These are phyloP conservation scores for Alternaria postmessia DNA, from an alignment of 2,329 filamentous ascomycete genomes.

Conservation along the genomic window DNA sequence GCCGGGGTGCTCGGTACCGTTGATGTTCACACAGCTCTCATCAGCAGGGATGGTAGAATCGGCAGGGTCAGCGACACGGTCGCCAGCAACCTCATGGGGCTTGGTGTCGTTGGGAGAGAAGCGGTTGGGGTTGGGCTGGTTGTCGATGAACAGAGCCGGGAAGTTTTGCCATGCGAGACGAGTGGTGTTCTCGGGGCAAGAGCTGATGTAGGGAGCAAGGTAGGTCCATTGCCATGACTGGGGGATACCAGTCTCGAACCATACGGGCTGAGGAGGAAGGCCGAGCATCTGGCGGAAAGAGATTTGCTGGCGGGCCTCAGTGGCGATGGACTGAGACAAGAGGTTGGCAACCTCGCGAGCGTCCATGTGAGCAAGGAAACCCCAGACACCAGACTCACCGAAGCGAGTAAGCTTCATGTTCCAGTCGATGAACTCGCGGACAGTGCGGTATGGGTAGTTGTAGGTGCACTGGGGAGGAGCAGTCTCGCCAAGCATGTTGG, in stretches of 20 bases:
- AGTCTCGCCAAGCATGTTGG: slow-evolving; percentile 77
- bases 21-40: slow-evolving; percentile 67
- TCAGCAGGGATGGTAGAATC: slow-evolving; percentile 56
- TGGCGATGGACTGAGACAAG: slow-evolving; percentile 77
- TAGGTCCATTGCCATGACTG: slow-evolving; percentile 88
- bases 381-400: slow-evolving; percentile 81
- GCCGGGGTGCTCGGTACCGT: slow-evolving; percentile 60
- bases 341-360: slow-evolving; percentile 77
- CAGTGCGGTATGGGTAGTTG: slow-evolving; percentile 78
- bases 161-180: slow-evolving; percentile 87
- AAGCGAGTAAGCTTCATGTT: slow-evolving; percentile 84
- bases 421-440: slow-evolving; percentile 83
- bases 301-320: slow-evolving; percentile 83
- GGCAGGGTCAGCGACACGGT: slow-evolving; percentile 64
- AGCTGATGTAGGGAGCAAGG: slow-evolving; percentile 80
- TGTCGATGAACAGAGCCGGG: slow-evolving; percentile 73
- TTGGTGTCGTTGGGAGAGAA: slow-evolving; percentile 68
- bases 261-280: slow-evolving; percentile 81
- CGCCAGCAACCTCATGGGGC: slow-evolving; percentile 70
- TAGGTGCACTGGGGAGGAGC: slow-evolving; percentile 80
- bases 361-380: slow-evolving; percentile 80
- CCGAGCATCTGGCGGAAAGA: slow-evolving; percentile 85
- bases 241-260: slow-evolving; percentile 81
- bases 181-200: slow-evolving; percentile 76
- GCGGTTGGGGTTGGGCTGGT: slow-evolving; percentile 78